These are phyloP conservation scores for Phytophthora boehmeriae DNA, from an alignment of 352 stramenopile genomes.

Conservation along the genomic window DNA sequence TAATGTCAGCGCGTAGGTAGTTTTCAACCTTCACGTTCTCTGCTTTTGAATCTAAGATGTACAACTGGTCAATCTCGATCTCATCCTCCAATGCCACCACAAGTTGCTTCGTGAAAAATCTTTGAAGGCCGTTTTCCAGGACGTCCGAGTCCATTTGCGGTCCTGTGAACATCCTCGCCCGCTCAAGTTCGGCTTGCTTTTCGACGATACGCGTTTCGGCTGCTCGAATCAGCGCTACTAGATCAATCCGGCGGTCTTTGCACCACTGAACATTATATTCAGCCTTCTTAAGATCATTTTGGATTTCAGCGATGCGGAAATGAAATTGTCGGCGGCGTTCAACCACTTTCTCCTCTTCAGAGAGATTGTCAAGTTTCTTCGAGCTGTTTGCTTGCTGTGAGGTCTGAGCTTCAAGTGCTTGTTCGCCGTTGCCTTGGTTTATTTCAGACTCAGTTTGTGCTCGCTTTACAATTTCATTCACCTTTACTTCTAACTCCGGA, in stretches of 20 bases:
- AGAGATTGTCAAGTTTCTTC: conserved; percentile 58
- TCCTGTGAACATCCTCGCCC: conserved; percentile 66
- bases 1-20: conserved; percentile 66
- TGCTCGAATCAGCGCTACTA: conserved; percentile 71
- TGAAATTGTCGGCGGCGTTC: conserved; percentile 78
- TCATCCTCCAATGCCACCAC: conserved; percentile 79
- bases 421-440: not conserved
- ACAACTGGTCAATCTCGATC: conserved; percentile 86
- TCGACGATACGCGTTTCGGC: conserved; percentile 73
- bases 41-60: conserved; percentile 79
- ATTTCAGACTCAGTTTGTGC: not conserved
- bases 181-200: conserved; percentile 82
- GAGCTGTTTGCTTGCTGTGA: conserved; percentile 4
- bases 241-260: conserved; percentile 64
- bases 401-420: conserved; percentile 15
- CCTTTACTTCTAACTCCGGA: conserved; percentile 51
- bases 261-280: conserved; percentile 86
- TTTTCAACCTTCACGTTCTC: conserved; percentile 78
- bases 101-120: conserved; percentile 82
- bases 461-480: conserved; percentile 54
- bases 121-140: conserved; percentile 68
- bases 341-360: conserved; percentile 48
- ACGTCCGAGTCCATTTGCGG: conserved; percentile 85
- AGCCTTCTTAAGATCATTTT: conserved; percentile 53
- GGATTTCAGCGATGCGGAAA: conserved; percentile 71